Base-by-base conservation (phyloP, 2,329 filamentous ascomycete genomes). In the Fusarium praegraminearum region DNA sequence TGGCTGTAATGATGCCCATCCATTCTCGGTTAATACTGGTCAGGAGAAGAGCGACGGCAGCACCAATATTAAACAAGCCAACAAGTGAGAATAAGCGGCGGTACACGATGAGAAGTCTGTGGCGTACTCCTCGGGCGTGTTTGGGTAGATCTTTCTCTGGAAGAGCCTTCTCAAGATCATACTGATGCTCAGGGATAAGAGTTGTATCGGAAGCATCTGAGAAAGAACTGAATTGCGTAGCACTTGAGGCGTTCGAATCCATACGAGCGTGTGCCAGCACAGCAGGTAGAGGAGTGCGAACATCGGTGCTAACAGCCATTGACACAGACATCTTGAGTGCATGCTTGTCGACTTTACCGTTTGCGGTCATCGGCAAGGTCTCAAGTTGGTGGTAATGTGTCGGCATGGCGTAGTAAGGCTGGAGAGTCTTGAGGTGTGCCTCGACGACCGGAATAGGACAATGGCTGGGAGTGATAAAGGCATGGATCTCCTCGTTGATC, bases 351-450 rank as follows among this genome's bases (percentile, higher is more conserved):
- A 87, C 81, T 74, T 89, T 89, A 35, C 86, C 86, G 62, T 88
- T 88, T 16, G 80, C 65, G 1, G 86, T 89, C 45, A 86, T 78
- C 0, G 85, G 84, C 18, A 88, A 80, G 1, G 73, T 73, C 0
- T 77, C 73, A 3, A 86, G 73, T 24, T 80, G 77, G 26, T 82
- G 78, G 71, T 83, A 83, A 32, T 78, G 73, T 1, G 80, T 80
- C 0, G 86, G 86, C 12, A 86, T 79, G 1, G 85, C 86, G 71
- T 88, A 88, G 72, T 87, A 88, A 1, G 86, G 85, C 44, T 87
- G 81, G 2, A 79, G 77, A 20, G 77, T 74, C 57, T 80, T 78
- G 11, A 84, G 78, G 51, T 83, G 78, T 4, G 75, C 72, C 36
- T 80, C 72, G 13, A 87, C 75, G 3, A 76, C 75, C 3, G 75